These are phyloP conservation scores for Fraxinus latifolia DNA, from an alignment of 305 asterid genomes.

Conservation along the genomic window DNA sequence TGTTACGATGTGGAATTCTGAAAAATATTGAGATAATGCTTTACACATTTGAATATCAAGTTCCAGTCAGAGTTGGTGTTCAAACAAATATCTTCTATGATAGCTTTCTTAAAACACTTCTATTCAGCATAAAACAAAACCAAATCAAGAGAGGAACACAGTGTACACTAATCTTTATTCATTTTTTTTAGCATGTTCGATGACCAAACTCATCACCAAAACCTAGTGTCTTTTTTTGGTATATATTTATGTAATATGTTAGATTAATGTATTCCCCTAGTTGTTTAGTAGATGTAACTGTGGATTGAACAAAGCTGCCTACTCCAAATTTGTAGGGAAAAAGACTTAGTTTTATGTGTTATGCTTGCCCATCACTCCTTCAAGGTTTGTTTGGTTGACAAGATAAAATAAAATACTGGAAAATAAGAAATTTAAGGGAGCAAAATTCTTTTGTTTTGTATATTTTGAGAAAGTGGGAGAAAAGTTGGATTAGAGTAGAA, in stretches of 20 bases:
- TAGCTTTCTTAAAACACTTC: background rate
- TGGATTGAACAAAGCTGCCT: background rate
- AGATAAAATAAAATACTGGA: background rate
- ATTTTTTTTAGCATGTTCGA: background rate
- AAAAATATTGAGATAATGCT: background rate
- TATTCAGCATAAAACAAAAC: background rate
- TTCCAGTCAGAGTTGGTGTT: background rate
- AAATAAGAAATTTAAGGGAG: background rate
- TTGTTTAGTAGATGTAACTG: background rate
- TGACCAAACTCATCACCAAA: background rate
- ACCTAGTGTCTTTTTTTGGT: background rate
- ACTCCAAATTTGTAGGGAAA: background rate
- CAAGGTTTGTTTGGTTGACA: background rate
- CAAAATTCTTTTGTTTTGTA: background rate
- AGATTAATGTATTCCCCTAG: background rate
- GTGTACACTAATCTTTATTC: background rate
- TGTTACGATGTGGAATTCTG: background rate
- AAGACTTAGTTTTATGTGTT: background rate
- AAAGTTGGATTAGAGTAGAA: background rate
- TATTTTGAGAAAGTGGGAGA: background rate
- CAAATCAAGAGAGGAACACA: background rate
- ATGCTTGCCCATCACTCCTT: background rate
- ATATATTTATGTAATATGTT: background rate
- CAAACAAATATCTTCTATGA: background rate
- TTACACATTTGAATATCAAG: background rate